Evolutionary conservation across 805 yeast species (phyloP).

Genomic region (Saturnispora kantuleensis): DNA sequence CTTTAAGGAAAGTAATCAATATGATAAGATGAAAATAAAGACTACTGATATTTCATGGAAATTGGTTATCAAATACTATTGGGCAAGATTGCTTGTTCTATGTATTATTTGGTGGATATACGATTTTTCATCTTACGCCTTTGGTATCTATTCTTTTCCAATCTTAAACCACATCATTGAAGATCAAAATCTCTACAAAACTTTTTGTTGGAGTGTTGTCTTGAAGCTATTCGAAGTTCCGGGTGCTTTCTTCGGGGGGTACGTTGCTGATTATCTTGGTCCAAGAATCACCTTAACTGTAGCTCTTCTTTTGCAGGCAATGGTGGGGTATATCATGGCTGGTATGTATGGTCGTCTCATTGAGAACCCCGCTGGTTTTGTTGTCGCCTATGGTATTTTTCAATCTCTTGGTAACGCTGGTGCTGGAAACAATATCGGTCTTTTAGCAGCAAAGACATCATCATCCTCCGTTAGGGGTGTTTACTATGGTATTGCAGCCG

Average conservation of each 20-base stretch:
- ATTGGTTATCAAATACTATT: constrained; percentile 66
- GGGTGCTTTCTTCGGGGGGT: constrained; percentile 84
- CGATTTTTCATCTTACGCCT: constrained; percentile 81
- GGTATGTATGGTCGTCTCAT: constrained; percentile 49
- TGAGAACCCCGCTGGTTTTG: constrained; percentile 63
- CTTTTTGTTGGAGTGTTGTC: constrained; percentile 90
- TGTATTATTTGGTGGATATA: constrained; percentile 84
- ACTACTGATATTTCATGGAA: constrained; percentile 54
- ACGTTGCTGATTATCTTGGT: constrained; percentile 75
- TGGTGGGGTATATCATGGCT: constrained; percentile 78
- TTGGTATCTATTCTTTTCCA: constrained; percentile 71
- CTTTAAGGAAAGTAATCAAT: constrained; percentile 65
- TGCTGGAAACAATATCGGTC: constrained; percentile 87
- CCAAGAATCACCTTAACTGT: constrained; percentile 67
- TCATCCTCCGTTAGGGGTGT: constrained; percentile 87
- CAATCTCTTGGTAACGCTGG: constrained; percentile 86
- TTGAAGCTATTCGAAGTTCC: constrained; percentile 83
- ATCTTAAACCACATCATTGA: constrained; percentile 54
- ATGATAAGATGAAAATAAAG: constrained; percentile 61
- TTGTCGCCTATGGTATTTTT: constrained; percentile 82
- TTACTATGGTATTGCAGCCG: constrained; percentile 87
- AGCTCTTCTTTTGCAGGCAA: constrained; percentile 67
- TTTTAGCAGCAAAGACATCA: constrained; percentile 75
- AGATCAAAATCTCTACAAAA: constrained; percentile 51
- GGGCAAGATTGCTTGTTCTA: constrained; percentile 67